A percentile compares a stretch with the other conserved stretches of the same genome.
Conservation (phyloP, 805 yeast species). For the Pichia pseudocactophila region DNA sequence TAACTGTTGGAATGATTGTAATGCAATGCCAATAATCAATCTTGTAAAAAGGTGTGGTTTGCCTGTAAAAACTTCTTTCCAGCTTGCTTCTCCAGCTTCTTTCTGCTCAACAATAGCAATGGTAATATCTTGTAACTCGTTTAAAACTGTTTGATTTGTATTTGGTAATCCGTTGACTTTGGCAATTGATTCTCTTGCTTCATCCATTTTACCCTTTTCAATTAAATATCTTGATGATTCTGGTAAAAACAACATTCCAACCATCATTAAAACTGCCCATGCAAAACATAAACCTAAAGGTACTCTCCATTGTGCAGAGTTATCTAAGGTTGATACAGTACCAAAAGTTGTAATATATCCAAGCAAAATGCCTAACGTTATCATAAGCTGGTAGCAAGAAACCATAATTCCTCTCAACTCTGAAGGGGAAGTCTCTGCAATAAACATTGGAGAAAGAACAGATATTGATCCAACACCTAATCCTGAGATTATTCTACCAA, state of each 20-base stretch:
- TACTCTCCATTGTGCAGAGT: slow-evolving; percentile 53
- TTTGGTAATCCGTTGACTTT: slow-evolving; percentile 43
- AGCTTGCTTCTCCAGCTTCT: slow-evolving; percentile 53
- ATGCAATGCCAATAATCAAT: slow-evolving; percentile 44
- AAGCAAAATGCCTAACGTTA: slow-evolving; percentile 58
- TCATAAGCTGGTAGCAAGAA: slow-evolving; percentile 57
- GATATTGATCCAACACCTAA: slow-evolving; percentile 45
- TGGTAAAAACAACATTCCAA: slow-evolving; percentile 50
- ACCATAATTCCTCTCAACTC: slow-evolving; percentile 61
- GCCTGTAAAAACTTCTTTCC: slow-evolving; percentile 54
- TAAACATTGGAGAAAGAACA: slow-evolving; percentile 45
- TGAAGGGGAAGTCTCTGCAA: slow-evolving; percentile 60
- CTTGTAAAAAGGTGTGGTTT: slow-evolving; percentile 48
- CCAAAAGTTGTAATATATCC: slow-evolving; percentile 60
- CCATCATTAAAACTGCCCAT: slow-evolving; percentile 40
- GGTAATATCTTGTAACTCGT: slow-evolving; percentile 43
- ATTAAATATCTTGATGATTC: slow-evolving; percentile 59
- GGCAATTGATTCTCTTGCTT: slow-evolving; percentile 46
- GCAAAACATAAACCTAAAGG: slow-evolving; percentile 42
- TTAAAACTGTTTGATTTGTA: slow-evolving; percentile 44
- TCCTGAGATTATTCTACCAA: slow-evolving; percentile 51
- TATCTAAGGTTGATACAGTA: slow-evolving; percentile 38
- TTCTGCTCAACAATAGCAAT: slow-evolving; percentile 53
- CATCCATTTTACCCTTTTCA: slow-evolving; percentile 36
- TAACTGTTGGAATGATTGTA: slow-evolving; percentile 52